Evolutionary conservation across 805 yeast genomes (phyloP).

Genomic region (Zygoascus bituminiphila): DNA sequence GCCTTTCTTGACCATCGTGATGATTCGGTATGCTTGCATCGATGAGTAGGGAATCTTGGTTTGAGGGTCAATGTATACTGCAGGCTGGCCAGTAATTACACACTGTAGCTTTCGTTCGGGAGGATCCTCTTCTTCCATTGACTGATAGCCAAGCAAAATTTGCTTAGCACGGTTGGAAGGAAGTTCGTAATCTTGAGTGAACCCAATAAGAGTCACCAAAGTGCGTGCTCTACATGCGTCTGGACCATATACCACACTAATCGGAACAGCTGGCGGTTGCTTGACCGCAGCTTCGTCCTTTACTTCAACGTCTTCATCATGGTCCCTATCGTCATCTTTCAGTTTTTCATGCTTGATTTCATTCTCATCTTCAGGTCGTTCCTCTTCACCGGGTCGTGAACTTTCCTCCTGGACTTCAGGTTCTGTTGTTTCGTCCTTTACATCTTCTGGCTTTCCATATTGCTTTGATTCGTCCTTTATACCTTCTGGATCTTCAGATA

Average conservation of each 20-base stretch:
- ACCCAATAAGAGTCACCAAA: constrained; percentile 10
- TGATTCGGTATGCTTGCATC: constrained; percentile 68
- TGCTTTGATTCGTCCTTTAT: too few relatives aligned
- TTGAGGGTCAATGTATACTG: constrained; percentile 79
- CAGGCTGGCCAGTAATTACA: constrained; percentile 74
- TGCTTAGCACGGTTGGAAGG: constrained; percentile 11
- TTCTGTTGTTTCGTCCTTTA: not conserved
- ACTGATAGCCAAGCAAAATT: constrained; percentile 19
- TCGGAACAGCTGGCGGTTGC: constrained; percentile 1
- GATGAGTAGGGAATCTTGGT: constrained; percentile 81
- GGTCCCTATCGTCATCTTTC: constrained; percentile 13
- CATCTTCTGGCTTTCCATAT: constrained; percentile 8
- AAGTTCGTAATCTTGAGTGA: constrained; percentile 14
- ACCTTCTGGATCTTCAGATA: constrained; percentile 19
- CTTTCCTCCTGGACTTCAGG: not conserved
- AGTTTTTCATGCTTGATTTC: constrained; percentile 16
- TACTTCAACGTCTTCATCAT: constrained; percentile 7
- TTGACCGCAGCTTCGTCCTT: not conserved
- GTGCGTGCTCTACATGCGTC: constrained; percentile 8
- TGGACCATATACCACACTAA: constrained; percentile 17
- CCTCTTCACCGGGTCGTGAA: not conserved
- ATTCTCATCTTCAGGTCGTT: constrained; percentile 8
- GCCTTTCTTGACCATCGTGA: constrained; percentile 43
- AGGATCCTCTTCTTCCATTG: constrained; percentile 38
- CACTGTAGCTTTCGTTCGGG: constrained; percentile 45